Percentiles rank a stretch among this genome's conserved stretches.
These are phyloP conservation scores for Penicillium capsulatum DNA, from an alignment of 2,329 filamentous ascomycete genomes.

Conservation along the genomic window DNA sequence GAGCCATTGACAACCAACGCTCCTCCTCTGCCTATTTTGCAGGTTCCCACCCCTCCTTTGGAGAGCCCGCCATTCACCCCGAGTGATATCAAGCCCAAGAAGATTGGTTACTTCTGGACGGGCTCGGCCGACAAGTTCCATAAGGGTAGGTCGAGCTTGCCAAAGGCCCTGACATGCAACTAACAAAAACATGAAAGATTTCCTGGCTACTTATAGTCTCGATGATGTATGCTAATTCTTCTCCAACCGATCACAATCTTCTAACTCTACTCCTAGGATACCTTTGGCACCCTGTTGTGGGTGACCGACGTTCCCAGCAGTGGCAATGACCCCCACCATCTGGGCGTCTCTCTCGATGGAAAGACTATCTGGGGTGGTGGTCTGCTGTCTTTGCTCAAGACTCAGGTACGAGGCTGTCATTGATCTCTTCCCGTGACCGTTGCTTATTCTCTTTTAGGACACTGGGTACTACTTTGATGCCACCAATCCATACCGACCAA, in stretches of 20 bases:
- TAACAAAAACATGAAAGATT: too few species aligned
- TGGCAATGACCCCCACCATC: slow-evolving; percentile 59
- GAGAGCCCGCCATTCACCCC: slow-evolving; percentile 51
- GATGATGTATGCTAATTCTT: slow-evolving; percentile 57
- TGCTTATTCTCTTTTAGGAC: slow-evolving; percentile 40
- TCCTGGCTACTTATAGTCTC: slow-evolving; percentile 56
- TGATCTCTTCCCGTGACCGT: slow-evolving; percentile 2
- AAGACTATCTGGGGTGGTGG: slow-evolving; percentile 57
- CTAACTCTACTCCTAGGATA: too few species aligned
- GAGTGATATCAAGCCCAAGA: slow-evolving; percentile 59
- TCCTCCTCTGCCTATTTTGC: slow-evolving; percentile 56
- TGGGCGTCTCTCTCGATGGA: slow-evolving; percentile 53
- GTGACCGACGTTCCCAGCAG: slow-evolving; percentile 57
- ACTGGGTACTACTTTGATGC: slow-evolving; percentile 61
- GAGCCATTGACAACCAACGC: slow-evolving; percentile 50
- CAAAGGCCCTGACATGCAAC: too few species aligned
- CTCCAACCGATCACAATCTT: too few species aligned
- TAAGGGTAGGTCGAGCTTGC: slow-evolving; percentile 44
- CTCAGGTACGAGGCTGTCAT: slow-evolving; percentile 31
- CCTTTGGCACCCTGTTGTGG: slow-evolving; percentile 57
- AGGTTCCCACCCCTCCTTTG: slow-evolving; percentile 57
- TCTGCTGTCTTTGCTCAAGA: slow-evolving; percentile 56
- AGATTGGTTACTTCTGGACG: slow-evolving; percentile 63
- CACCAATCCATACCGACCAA: slow-evolving; percentile 55
- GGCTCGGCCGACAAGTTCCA: slow-evolving; percentile 58